A percentile compares a stretch with the other conserved stretches of the same genome.
phyloP scores from a whole-genome alignment of 768 basidiomycete genomes.

The Chlorophyllum brunneum region DNA sequence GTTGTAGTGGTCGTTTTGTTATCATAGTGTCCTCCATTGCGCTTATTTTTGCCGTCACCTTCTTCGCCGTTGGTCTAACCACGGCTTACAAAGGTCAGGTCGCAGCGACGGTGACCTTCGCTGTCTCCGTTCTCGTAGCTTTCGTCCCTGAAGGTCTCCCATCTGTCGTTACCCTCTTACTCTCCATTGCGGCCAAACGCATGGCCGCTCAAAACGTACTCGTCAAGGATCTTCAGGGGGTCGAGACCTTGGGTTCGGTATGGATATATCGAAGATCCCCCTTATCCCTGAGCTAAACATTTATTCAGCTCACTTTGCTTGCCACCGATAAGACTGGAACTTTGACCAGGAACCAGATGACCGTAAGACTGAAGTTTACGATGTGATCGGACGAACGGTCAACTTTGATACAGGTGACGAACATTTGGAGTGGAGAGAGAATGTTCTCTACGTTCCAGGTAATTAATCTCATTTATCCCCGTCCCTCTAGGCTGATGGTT shows the following conservation, averaged over 20 bases:
- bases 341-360: slow-evolving; percentile 70
- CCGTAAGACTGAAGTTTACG: slow-evolving; percentile 28
- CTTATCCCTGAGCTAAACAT: not conserved
- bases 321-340: slow-evolving; percentile 76
- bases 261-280: slow-evolving; percentile 2
- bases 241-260: slow-evolving; percentile 58
- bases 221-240: slow-evolving; percentile 72
- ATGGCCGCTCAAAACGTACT: slow-evolving; percentile 71
- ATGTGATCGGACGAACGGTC: not conserved
- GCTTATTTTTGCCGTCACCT: slow-evolving; percentile 56
- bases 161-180: slow-evolving; percentile 60
- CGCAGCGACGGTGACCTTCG: slow-evolving; percentile 57
- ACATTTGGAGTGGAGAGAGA: slow-evolving; percentile 57
- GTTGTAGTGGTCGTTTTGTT: slow-evolving; percentile 52
- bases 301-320: slow-evolving; percentile 51
- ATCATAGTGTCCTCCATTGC: slow-evolving; percentile 59
- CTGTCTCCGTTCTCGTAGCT: slow-evolving; percentile 57
- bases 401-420: slow-evolving; percentile 41
- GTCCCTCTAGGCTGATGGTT: not conserved
- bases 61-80: slow-evolving; percentile 63
- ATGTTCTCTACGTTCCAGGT: slow-evolving; percentile 68
- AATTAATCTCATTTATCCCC: not conserved
- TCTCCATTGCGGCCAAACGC: slow-evolving; percentile 67
- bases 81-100: slow-evolving; percentile 64
- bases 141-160: slow-evolving; percentile 64